These are phyloP conservation scores for Simplicillium aogashimaense DNA, from an alignment of 2,329 filamentous ascomycete genomes.

Conservation along the genomic window DNA sequence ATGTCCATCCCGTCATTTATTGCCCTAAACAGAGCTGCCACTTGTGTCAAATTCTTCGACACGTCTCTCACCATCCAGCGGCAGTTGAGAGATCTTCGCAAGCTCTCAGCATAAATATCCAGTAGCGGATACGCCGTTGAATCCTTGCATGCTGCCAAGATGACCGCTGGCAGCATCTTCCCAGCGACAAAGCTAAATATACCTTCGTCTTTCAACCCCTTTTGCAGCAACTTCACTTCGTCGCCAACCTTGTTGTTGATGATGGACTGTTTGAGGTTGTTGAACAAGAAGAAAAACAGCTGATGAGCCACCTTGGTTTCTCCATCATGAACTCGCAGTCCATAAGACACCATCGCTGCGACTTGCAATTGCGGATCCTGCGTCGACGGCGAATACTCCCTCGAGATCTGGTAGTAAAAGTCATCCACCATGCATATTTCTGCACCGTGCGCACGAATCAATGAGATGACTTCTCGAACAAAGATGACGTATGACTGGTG, in stretches of 20 bases:
- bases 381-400: slow-evolving; percentile 43
- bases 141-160: slow-evolving; percentile 25
- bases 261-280: slow-evolving; percentile 46
- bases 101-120: slow-evolving; percentile 36
- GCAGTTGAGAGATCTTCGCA: slow-evolving; percentile 16
- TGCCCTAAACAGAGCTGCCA: slow-evolving; percentile 7
- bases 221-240: slow-evolving; percentile 33
- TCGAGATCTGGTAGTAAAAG: slow-evolving; percentile 47
- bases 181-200: slow-evolving; percentile 38
- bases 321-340: slow-evolving; percentile 41
- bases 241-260: slow-evolving; percentile 36
- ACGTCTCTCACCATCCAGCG: too few relatives aligned
- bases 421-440: slow-evolving; percentile 43
- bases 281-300: slow-evolving; percentile 47
- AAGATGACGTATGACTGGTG: slow-evolving; percentile 41
- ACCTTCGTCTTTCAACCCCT: slow-evolving; percentile 34
- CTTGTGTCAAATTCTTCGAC: neutral
- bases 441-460: slow-evolving; percentile 43
- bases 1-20: slow-evolving; percentile 13
- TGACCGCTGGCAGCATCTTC: slow-evolving; percentile 44
- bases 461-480: slow-evolving; percentile 38
- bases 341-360: slow-evolving; percentile 45
- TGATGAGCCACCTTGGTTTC: slow-evolving; percentile 35
- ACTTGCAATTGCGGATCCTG: slow-evolving; percentile 48
- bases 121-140: slow-evolving; percentile 35